Percentiles rank a stretch among this genome's conserved stretches.
Conservation (phyloP, 2,329 filamentous ascomycete genomes). For the Penicillium sp. region DNA sequence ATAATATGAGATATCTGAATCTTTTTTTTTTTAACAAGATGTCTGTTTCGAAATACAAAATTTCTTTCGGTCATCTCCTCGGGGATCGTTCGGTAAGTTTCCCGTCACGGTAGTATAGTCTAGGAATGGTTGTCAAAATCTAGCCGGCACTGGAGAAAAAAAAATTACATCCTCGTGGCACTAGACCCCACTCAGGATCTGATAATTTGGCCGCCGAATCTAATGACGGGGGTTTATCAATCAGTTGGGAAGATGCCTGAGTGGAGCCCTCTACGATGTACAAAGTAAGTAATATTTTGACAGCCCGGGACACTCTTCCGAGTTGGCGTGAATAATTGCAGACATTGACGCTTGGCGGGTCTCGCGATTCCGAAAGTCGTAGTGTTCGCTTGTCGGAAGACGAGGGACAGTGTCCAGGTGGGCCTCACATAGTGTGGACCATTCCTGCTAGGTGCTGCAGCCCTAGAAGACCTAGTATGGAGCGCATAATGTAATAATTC, state of each 20-base stretch:
- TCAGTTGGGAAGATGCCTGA: background rate
- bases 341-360: background rate
- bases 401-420: background rate
- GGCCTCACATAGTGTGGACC: background rate
- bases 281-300: background rate
- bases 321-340: background rate
- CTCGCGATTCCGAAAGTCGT: background rate
- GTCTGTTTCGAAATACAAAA: background rate
- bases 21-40: background rate
- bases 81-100: background rate
- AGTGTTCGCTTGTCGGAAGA: background rate
- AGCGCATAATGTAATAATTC: background rate
- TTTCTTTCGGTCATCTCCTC: background rate
- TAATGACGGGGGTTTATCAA: background rate
- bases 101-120: background rate
- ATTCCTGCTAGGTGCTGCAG: background rate
- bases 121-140: background rate
- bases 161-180: background rate
- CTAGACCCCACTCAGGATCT: slow-evolving; percentile 8
- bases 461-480: background rate
- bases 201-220: slow-evolving; percentile 7
- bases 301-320: background rate
- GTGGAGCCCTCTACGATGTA: background rate
- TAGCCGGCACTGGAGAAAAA: background rate
- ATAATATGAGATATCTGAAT: background rate